These are phyloP conservation scores for Phytophthora syringae DNA, from an alignment of 352 stramenopile species.

Conservation along the genomic window DNA sequence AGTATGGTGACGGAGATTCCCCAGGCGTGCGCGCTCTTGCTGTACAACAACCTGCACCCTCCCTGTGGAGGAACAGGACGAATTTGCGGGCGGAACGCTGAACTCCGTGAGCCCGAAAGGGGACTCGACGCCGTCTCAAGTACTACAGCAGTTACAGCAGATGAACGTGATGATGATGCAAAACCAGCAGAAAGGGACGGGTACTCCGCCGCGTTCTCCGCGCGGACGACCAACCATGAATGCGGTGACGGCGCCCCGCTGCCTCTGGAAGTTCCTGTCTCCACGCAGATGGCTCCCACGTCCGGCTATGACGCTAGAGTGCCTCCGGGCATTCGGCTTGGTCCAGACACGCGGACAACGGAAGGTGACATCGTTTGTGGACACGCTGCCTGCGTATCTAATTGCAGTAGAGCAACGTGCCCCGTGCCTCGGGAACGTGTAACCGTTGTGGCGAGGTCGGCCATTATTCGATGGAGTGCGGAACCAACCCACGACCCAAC, in stretches of 20 bases:
- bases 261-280: too few species aligned
- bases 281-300: background rate
- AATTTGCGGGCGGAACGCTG: background rate
- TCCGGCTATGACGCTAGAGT: background rate
- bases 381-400: background rate
- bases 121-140: background rate
- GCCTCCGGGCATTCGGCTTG: background rate
- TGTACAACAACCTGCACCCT: conserved; percentile 7
- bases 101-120: background rate
- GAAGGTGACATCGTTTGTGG: conserved; percentile 1
- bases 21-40: background rate
- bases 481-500: too few species aligned
- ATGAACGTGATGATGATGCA: background rate
- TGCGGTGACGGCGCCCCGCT: background rate
- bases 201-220: too few species aligned
- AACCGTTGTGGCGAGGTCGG: background rate
- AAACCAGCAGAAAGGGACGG: background rate
- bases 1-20: background rate
- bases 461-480: conserved; percentile 1
- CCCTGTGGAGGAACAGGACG: conserved; percentile 2
- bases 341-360: background rate
- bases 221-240: background rate
- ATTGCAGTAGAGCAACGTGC: background rate
- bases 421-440: background rate
- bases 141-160: background rate